Conservation (phyloP, 164 flowering plant genomes). For the Vitis rotundifolia region DNA sequence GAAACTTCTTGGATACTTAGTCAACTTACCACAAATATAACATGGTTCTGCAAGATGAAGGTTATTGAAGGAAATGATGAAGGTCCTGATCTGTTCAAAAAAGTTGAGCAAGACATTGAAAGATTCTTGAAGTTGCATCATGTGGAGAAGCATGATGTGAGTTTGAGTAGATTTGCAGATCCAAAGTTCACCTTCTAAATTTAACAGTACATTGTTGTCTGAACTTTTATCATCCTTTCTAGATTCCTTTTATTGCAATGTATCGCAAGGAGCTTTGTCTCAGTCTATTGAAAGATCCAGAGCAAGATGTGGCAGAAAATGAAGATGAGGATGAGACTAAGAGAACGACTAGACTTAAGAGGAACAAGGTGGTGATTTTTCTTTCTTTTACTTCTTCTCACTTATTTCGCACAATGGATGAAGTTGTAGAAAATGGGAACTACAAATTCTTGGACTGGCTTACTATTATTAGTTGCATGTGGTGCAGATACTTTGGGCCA, state of each 20-base stretch:
- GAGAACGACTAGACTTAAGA: conserved; percentile 32
- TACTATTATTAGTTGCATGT: not conserved
- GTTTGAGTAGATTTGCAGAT: conserved; percentile 18
- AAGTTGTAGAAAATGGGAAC: no score
- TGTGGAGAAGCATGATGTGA: conserved; percentile 82
- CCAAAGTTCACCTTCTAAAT: no score
- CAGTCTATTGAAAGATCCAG: conserved; percentile 63
- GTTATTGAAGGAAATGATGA: conserved; percentile 17
- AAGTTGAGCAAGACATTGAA: conserved; percentile 46
- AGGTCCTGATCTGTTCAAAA: conserved; percentile 27
- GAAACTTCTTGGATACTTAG: conserved; percentile 73
- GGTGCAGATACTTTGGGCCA: conserved; percentile 80
- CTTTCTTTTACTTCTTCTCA: no score
- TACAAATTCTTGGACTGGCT: no score
- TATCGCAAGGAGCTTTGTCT: conserved; percentile 81
- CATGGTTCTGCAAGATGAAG: conserved; percentile 29
- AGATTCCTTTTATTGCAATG: conserved; percentile 93
- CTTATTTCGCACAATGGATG: not conserved
- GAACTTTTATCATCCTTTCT: conserved; percentile 15
- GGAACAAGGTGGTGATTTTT: conserved; percentile 52
- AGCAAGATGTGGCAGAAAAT: conserved; percentile 32
- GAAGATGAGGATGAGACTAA: conserved; percentile 34
- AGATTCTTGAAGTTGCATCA: conserved; percentile 71
- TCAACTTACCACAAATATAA: conserved; percentile 39
- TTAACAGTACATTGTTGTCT: not conserved